Percentiles rank a stretch among this genome's conserved stretches.
These are phyloP conservation scores for Tylopilus sp. DNA, from an alignment of 768 basidiomycete genomes.

Conservation along the genomic window DNA sequence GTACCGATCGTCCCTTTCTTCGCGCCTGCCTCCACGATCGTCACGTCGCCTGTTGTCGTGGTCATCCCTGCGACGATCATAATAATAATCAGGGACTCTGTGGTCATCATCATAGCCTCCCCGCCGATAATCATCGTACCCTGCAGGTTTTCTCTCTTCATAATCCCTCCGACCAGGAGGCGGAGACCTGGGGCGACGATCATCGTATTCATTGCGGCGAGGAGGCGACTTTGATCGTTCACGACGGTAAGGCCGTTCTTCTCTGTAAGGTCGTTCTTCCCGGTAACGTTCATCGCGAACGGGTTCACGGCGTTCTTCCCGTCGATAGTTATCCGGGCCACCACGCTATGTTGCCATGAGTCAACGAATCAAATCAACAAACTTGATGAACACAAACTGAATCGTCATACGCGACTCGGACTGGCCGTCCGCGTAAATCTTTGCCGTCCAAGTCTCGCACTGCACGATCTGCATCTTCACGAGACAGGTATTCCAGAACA, in stretches of 20 bases:
- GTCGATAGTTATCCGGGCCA: conserved; percentile 71
- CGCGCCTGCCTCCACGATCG: conserved; percentile 71
- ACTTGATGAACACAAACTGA: conserved; percentile 40
- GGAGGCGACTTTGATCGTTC: conserved; percentile 83
- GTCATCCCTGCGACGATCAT: conserved; percentile 86
- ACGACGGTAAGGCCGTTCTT: conserved; percentile 56
- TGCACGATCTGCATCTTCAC: conserved; percentile 93
- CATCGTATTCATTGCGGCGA: conserved; percentile 68
- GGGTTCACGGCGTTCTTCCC: conserved; percentile 64
- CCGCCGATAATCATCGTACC: conserved; percentile 88
- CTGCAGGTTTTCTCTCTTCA: conserved; percentile 86
- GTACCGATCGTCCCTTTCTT: conserved; percentile 79
- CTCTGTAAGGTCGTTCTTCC: conserved; percentile 55
- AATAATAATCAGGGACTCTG: conserved; percentile 80
- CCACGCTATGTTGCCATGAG: conserved; percentile 43
- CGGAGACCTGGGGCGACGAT: conserved; percentile 80
- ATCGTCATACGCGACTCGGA: conserved; percentile 67
- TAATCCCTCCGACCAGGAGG: conserved; percentile 69
- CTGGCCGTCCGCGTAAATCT: conserved; percentile 81
- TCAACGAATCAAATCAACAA: background rate
- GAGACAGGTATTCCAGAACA: conserved; percentile 83
- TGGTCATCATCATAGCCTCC: conserved; percentile 77
- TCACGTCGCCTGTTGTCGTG: conserved; percentile 53
- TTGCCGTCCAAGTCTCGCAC: conserved; percentile 81
- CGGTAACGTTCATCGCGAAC: conserved; percentile 55